Percentiles rank a stretch among this genome's conserved stretches.
Evolutionary conservation across 129 eudicot genomes (phyloP).

Genomic region (Pittosporum tobira): DNA sequence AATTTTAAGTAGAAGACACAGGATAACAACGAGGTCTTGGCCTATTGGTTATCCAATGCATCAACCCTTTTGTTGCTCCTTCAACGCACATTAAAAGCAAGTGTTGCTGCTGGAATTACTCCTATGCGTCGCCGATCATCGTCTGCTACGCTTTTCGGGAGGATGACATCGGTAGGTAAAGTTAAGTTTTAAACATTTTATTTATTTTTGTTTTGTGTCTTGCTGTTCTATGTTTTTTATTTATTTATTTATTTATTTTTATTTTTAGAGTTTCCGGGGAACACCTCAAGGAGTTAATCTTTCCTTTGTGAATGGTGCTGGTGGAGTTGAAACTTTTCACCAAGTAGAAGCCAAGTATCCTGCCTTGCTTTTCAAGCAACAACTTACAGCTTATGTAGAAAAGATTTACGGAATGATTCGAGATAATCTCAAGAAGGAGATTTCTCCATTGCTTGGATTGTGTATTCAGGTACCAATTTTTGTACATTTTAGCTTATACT

Average conservation of each 20-base stretch:
- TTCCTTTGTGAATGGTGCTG: conserved; percentile 48
- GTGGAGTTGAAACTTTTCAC: conserved; percentile 56
- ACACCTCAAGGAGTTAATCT: conserved; percentile 63
- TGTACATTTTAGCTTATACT: background rate
- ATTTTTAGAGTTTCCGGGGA: conserved; percentile 72
- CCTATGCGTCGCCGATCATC: conserved; percentile 81
- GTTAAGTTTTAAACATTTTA: conserved; percentile 12
- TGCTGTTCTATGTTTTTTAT: too few species aligned
- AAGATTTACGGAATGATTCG: conserved; percentile 91
- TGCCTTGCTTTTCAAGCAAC: conserved; percentile 95
- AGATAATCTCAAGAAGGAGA: conserved; percentile 86
- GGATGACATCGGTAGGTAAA: conserved; percentile 59
- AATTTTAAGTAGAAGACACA: too few species aligned
- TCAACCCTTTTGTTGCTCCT: conserved; percentile 85
- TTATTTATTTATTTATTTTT: conserved; percentile 10
- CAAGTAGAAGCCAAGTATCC: conserved; percentile 99
- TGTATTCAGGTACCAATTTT: conserved; percentile 66
- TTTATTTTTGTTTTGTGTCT: background rate
- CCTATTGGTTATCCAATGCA: conserved; percentile 94
- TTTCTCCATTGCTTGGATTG: conserved; percentile 90
- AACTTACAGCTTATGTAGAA: conserved; percentile 93
- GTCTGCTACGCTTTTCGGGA: conserved; percentile 73
- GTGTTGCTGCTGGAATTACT: conserved; percentile 66
- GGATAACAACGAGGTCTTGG: conserved; percentile 71
- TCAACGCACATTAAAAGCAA: conserved; percentile 89